phyloP scores from a whole-genome alignment of 257 asterid species.

The Dorcoceras hygrometricum region DNA sequence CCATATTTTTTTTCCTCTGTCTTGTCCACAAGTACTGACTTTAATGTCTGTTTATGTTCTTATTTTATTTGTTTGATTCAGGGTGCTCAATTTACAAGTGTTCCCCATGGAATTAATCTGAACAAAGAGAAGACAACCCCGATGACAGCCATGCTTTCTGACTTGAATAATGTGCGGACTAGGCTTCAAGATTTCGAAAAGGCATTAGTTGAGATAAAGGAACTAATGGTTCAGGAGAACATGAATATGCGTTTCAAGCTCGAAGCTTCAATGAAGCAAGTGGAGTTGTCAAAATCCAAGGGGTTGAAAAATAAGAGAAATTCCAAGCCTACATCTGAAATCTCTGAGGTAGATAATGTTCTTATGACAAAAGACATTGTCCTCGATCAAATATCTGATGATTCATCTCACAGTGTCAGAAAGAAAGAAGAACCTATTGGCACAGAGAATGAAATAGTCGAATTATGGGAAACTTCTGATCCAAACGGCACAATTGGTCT shows the following conservation, averaged over 20 bases:
- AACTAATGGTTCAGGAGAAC: conserved; percentile 56
- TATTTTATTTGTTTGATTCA: conserved; percentile 26
- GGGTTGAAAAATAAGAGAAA: conserved; percentile 43
- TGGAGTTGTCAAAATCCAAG: conserved; percentile 68
- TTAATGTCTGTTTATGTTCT: conserved; percentile 19
- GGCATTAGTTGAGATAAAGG: conserved; percentile 50
- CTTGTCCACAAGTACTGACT: not conserved
- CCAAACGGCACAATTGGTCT: conserved; percentile 42
- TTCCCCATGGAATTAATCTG: conserved; percentile 22
- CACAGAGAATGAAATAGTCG: conserved; percentile 41
- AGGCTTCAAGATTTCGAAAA: conserved; percentile 58
- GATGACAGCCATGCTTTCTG: conserved; percentile 32
- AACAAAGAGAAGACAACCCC: conserved; percentile 29
- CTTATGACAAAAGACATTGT: conserved; percentile 82
- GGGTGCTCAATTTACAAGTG: conserved; percentile 37
- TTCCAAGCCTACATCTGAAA: conserved; percentile 50
- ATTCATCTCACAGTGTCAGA: conserved; percentile 57
- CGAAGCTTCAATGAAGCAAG: conserved; percentile 56
- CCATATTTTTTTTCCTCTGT: not conserved
- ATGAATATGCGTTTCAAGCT: conserved; percentile 51
- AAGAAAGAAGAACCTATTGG: conserved; percentile 48
- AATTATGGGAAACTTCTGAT: conserved; percentile 49
- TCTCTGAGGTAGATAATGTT: conserved; percentile 59
- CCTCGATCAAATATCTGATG: conserved; percentile 86
- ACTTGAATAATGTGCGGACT: conserved; percentile 47